Conservation (phyloP, 164 flowering plant genomes). For the Vitis labrusca region DNA sequence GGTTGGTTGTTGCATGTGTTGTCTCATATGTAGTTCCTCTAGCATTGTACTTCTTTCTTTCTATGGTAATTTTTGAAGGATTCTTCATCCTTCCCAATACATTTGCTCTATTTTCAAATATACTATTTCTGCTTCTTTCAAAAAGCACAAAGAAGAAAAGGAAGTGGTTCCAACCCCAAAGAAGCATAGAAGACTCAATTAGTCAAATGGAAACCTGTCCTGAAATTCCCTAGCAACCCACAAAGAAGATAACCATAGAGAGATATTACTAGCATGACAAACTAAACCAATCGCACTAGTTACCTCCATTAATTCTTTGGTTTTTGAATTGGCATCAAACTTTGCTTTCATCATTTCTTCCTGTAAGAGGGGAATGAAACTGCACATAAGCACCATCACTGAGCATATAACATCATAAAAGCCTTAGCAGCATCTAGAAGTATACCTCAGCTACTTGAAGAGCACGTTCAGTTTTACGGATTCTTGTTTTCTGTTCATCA, state of each 20-base stretch:
- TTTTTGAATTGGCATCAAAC: conserved; percentile 62
- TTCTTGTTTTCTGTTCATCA: conserved; percentile 67
- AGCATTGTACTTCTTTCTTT: no score
- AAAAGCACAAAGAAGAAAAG: no score
- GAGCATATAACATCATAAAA: neutral
- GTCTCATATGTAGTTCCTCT: no score
- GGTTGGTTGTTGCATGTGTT: no score
- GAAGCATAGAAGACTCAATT: neutral
- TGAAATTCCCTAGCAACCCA: no score
- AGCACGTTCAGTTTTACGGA: conserved; percentile 85
- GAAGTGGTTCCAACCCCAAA: no score
- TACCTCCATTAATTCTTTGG: conserved; percentile 66
- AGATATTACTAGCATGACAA: neutral
- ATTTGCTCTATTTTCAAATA: no score
- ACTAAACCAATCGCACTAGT: neutral
- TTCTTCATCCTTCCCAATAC: no score
- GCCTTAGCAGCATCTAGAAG: neutral
- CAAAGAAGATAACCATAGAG: neutral
- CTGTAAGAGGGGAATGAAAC: conserved; percentile 26
- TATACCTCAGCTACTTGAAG: conserved; percentile 81
- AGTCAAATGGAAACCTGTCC: neutral
- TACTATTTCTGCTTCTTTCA: no score
- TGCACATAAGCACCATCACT: neutral
- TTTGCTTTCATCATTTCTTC: conserved; percentile 81
- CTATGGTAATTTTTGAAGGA: no score